Evolutionary conservation across 2,329 filamentous ascomycete genomes (phyloP).

Genomic region (Colletotrichum cordylinicola): DNA sequence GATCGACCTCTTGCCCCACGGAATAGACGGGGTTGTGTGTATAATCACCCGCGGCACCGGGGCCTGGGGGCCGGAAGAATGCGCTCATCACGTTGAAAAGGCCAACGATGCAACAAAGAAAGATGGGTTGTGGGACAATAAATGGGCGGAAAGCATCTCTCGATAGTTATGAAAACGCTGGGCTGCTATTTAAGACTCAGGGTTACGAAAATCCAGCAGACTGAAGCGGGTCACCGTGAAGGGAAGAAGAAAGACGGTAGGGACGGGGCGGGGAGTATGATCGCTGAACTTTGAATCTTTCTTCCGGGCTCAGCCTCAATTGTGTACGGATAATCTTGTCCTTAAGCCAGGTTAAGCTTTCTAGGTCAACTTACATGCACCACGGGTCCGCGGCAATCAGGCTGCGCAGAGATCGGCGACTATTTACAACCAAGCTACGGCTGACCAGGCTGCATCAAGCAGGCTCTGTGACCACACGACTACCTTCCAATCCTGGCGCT

Average conservation of each 20-base stretch:
- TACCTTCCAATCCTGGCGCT: not conserved
- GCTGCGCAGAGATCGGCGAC: not conserved
- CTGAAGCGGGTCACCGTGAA: not conserved
- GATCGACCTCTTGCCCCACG: not conserved
- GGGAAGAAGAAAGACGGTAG: not conserved
- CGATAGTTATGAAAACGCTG: accelerated
- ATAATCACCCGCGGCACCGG: not conserved
- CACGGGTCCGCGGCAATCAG: not conserved
- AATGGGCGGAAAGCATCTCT: not conserved
- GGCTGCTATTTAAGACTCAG: not conserved
- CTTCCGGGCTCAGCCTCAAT: not conserved
- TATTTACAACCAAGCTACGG: not conserved
- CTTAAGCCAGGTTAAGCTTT: not conserved
- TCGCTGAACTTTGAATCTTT: not conserved
- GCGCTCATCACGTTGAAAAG: not conserved
- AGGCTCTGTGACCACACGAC: not conserved
- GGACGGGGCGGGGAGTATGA: not conserved
- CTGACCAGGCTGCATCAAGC: not conserved
- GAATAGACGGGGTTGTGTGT: not conserved
- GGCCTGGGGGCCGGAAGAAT: not conserved
- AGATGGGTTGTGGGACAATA: not conserved
- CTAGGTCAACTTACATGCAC: not conserved
- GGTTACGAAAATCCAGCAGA: not conserved
- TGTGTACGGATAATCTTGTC: not conserved
- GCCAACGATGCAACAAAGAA: not conserved